Conservation (phyloP, 2,329 filamentous ascomycete genomes). For the Fusarium sterilihyphosum region DNA sequence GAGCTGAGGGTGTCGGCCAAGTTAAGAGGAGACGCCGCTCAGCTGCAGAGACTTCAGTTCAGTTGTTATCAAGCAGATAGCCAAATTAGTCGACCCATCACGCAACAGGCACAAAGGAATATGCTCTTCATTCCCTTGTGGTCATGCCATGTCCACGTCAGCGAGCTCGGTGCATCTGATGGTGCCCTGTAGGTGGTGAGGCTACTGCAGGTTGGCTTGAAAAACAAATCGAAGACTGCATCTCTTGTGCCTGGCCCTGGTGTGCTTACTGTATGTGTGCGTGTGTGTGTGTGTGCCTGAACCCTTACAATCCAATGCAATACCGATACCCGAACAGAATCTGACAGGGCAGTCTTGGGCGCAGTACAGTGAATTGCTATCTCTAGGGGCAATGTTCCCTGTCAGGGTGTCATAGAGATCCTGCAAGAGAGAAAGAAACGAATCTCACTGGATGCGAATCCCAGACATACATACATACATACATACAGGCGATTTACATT, state of each 20-base stretch:
- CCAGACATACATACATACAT: not conserved
- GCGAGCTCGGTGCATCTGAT: not conserved
- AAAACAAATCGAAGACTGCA: slow-evolving; percentile 9
- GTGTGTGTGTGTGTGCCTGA: not conserved
- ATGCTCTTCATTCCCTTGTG: not conserved
- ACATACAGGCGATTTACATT: slow-evolving; percentile 10
- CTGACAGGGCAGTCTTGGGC: slow-evolving; percentile 1
- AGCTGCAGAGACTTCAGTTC: slow-evolving; percentile 14
- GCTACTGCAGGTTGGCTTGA: slow-evolving; percentile 2
- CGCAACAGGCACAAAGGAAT: not conserved
- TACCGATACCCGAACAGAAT: slow-evolving; percentile 24
- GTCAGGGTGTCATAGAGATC: slow-evolving; percentile 26
- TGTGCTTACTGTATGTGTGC: not conserved
- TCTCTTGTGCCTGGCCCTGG: slow-evolving; percentile 6
- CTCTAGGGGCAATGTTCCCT: not conserved
- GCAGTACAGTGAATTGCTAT: not conserved
- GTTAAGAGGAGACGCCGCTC: not conserved
- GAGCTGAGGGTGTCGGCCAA: slow-evolving; percentile 18
- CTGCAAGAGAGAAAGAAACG: slow-evolving; percentile 5
- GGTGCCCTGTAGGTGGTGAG: slow-evolving; percentile 10
- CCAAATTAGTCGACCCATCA: not conserved
- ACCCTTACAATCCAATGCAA: slow-evolving; percentile 17
- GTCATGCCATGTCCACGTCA: slow-evolving; percentile 39
- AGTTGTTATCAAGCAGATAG: not conserved
- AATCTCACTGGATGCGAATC: slow-evolving; percentile 9